phyloP scores from a whole-genome alignment of 768 basidiomycete species.

The Naganishia friedmannii region DNA sequence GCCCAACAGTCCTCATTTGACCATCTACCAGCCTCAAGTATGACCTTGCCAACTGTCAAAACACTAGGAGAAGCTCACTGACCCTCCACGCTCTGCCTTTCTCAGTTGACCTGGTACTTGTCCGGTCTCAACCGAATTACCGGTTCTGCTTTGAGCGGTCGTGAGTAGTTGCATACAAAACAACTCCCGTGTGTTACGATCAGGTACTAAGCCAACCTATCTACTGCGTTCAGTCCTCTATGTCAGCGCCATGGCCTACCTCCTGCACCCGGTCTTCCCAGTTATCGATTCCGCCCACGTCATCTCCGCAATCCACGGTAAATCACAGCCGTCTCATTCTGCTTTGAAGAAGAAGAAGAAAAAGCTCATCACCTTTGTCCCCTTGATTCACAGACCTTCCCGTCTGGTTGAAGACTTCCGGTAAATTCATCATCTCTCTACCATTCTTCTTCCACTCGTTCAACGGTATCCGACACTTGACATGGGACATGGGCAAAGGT shows the following conservation, averaged over 20 bases:
- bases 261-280: slow-evolving; percentile 66
- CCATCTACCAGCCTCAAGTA: slow-evolving; percentile 68
- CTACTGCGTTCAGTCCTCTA: slow-evolving; percentile 65
- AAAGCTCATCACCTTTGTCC: not conserved
- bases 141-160: slow-evolving; percentile 71
- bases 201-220: not conserved
- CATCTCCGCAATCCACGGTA: slow-evolving; percentile 62
- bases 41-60: slow-evolving; percentile 13
- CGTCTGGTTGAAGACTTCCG: slow-evolving; percentile 68
- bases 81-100: slow-evolving; percentile 43
- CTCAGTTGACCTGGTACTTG: slow-evolving; percentile 82
- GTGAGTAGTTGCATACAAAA: slow-evolving; percentile 57
- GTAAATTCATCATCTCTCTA: slow-evolving; percentile 73
- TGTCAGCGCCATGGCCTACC: slow-evolving; percentile 79
- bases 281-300: slow-evolving; percentile 72
- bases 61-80: not conserved
- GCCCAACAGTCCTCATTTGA: slow-evolving; percentile 91
- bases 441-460: slow-evolving; percentile 87
- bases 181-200: not conserved
- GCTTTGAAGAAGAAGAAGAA: not conserved
- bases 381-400: slow-evolving; percentile 59
- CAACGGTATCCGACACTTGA: slow-evolving; percentile 86
- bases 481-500: slow-evolving; percentile 89
- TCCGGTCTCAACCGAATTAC: slow-evolving; percentile 87
- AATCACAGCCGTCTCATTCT: slow-evolving; percentile 10